Conservation (phyloP, 208 protist genomes). For the Acanthamoeba lugdunensis region DNA sequence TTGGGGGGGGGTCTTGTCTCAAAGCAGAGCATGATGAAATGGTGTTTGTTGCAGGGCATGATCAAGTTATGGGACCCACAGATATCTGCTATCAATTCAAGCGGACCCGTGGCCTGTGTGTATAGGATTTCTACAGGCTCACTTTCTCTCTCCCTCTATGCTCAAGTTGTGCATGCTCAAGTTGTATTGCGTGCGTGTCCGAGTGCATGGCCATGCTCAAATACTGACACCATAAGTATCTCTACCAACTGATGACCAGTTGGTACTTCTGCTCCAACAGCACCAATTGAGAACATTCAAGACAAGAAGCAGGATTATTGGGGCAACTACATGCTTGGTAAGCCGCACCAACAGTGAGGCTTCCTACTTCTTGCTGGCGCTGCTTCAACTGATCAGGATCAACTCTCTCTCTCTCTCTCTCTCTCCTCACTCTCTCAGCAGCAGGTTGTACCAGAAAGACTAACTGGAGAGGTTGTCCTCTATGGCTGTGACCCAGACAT, state of each 20-base stretch:
- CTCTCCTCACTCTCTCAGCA: too few relatives aligned
- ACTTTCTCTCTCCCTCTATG: neutral
- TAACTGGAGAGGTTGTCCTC: too few relatives aligned
- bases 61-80: slow-evolving; percentile 60
- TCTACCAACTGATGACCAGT: too few relatives aligned
- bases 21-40: neutral
- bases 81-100: neutral
- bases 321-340: slow-evolving; percentile 52
- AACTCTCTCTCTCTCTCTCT: too few relatives aligned
- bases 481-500: too few relatives aligned
- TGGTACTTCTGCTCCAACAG: neutral
- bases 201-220: neutral
- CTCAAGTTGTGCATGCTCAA: too few relatives aligned
- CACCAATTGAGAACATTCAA: neutral
- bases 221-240: neutral
- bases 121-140: neutral
- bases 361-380: too few relatives aligned
- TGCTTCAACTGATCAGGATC: too few relatives aligned
- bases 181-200: too few relatives aligned
- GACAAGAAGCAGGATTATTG: slow-evolving; percentile 9
- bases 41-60: neutral
- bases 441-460: too few relatives aligned
- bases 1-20: too few relatives aligned
- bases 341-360: slow-evolving; percentile 20
- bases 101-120: neutral